A percentile compares a stretch with the other conserved stretches of the same genome.
phyloP scores from a whole-genome alignment of 768 basidiomycete species.

The Mycena indigotica region DNA sequence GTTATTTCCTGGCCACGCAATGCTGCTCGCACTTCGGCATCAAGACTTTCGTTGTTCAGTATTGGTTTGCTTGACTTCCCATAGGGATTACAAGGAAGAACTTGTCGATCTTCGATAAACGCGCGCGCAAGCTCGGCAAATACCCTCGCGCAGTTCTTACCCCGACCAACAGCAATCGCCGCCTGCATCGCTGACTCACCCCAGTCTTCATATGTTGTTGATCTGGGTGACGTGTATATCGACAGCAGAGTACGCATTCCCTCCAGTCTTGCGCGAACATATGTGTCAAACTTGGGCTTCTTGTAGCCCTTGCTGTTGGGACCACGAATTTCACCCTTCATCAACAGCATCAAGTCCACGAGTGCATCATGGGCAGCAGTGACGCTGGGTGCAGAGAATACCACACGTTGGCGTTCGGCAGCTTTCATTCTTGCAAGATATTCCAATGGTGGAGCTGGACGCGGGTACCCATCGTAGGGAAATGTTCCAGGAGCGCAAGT shows the following conservation, averaged over 20 bases:
- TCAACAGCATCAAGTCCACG: no score
- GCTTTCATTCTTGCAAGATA: no score
- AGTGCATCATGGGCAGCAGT: no score
- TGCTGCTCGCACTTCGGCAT: neutral
- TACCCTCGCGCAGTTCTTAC: conserved; percentile 5
- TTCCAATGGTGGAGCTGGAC: no score
- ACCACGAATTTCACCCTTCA: no score
- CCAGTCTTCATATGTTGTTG: conserved; percentile 12
- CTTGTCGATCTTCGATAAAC: conserved; percentile 1
- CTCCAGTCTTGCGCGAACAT: neutral
- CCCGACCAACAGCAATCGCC: conserved; percentile 1
- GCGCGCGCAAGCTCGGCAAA: neutral
- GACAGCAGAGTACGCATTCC: conserved; percentile 5
- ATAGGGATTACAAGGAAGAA: conserved; percentile 16
- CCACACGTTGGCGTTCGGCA: no score
- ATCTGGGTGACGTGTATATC: conserved; percentile 6
- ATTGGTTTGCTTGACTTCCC: conserved; percentile 16
- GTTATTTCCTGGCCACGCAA: conserved; percentile 23
- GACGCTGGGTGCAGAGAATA: no score
- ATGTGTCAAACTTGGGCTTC: no score
- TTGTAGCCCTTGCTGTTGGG: no score
- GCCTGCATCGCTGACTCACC: conserved; percentile 6
- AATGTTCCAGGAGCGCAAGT: no score
- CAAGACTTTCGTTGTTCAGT: conserved; percentile 6
- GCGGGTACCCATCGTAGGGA: no score